These are phyloP conservation scores for Puccinia novopanici DNA, from an alignment of 1,284 basidiomycete species.

Conservation along the genomic window DNA sequence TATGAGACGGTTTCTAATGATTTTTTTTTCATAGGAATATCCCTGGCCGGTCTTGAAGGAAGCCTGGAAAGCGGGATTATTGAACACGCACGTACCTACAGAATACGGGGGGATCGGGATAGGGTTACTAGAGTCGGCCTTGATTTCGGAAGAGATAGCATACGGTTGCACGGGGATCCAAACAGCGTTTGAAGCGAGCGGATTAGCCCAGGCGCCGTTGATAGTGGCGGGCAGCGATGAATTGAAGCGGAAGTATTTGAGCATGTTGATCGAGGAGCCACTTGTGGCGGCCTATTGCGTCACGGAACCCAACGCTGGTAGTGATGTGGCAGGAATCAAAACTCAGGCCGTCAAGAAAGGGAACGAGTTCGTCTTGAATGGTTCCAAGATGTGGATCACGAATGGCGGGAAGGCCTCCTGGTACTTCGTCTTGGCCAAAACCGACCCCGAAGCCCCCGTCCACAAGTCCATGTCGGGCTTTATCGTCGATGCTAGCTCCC, in stretches of 20 bases:
- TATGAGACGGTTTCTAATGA: not conserved
- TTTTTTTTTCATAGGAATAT: constrained; percentile 59
- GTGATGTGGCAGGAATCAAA: constrained; percentile 64
- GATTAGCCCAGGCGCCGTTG: constrained; percentile 64
- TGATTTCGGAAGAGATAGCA: constrained; percentile 62
- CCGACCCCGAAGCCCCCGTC: constrained; percentile 61
- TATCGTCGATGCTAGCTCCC: constrained; percentile 64
- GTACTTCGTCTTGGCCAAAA: constrained; percentile 65
- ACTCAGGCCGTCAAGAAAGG: constrained; percentile 64
- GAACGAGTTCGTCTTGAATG: constrained; percentile 63
- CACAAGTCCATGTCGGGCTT: constrained; percentile 64
- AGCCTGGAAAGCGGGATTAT: constrained; percentile 62
- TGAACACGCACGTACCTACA: constrained; percentile 63
- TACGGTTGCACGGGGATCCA: constrained; percentile 65
- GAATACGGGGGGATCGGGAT: constrained; percentile 64
- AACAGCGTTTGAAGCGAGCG: constrained; percentile 63
- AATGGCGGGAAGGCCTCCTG: constrained; percentile 62
- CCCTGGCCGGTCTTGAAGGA: constrained; percentile 65
- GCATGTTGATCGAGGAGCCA: constrained; percentile 65
- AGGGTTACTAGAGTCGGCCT: constrained; percentile 62
- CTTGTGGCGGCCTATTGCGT: constrained; percentile 65
- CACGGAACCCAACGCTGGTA: constrained; percentile 61
- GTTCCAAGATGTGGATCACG: constrained; percentile 62
- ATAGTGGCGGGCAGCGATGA: constrained; percentile 63
- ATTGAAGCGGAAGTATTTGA: constrained; percentile 64